phyloP scores from a whole-genome alignment of 352 stramenopile species.

The Blastocystis sp. region DNA sequence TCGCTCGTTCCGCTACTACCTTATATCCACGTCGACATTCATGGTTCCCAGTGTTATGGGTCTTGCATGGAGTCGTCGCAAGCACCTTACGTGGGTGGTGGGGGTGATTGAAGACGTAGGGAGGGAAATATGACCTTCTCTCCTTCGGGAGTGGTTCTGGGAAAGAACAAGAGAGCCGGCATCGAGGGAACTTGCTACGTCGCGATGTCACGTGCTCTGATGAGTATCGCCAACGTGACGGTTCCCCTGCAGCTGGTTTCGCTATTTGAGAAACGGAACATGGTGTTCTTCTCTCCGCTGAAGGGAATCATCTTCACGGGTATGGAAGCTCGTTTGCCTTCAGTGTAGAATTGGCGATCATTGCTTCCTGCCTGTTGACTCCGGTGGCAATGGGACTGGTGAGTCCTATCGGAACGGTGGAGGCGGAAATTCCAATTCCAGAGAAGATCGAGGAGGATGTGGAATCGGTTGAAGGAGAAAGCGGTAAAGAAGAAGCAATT shows the following conservation, averaged over 20 bases:
- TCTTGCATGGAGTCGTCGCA: slow-evolving; percentile 31
- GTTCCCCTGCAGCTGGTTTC: slow-evolving; percentile 27
- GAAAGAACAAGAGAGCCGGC: background rate
- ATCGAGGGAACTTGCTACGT: slow-evolving; percentile 2
- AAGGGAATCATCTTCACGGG: slow-evolving; percentile 52
- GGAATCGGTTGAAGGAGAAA: too few relatives aligned
- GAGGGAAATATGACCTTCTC: slow-evolving; percentile 26
- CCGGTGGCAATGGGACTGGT: slow-evolving; percentile 16
- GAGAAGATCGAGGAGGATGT: background rate
- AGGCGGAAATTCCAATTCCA: background rate
- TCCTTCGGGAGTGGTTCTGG: slow-evolving; percentile 5
- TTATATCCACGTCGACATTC: slow-evolving; percentile 14
- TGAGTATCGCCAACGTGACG: slow-evolving; percentile 27
- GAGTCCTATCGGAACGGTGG: slow-evolving; percentile 13
- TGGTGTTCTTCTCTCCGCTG: slow-evolving; percentile 44
- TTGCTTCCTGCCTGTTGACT: slow-evolving; percentile 17
- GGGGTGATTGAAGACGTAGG: background rate
- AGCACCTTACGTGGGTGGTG: slow-evolving; percentile 1
- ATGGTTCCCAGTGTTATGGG: slow-evolving; percentile 34
- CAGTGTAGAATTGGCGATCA: slow-evolving; percentile 35
- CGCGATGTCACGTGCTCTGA: background rate
- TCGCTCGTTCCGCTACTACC: slow-evolving; percentile 42
- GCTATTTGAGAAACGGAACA: slow-evolving; percentile 13
- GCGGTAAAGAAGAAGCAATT: too few relatives aligned
- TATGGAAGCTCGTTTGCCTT: background rate